Conservation (phyloP, 805 yeast genomes). For the Candida railenensis region DNA sequence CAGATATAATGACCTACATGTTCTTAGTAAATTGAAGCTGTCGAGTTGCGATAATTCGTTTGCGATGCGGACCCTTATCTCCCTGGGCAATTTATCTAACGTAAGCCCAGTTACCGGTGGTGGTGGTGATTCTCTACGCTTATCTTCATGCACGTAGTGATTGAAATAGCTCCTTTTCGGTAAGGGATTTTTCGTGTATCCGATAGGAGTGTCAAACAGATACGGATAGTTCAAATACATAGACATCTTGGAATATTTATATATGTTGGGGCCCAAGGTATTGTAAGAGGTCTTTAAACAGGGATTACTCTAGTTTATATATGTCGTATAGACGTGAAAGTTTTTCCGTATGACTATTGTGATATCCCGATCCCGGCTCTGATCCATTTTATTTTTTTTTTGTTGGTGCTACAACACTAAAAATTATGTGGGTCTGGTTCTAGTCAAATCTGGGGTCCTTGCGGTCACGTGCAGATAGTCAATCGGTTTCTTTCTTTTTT, state of each 20-base stretch:
- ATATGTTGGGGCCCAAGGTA: too few relatives aligned
- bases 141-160: not conserved
- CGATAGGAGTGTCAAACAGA: constrained; percentile 21
- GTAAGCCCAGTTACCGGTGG: not conserved
- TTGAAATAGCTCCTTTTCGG: not conserved
- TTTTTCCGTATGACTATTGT: not conserved
- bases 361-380: constrained; percentile 1
- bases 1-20: constrained; percentile 25
- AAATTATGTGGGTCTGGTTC: too few relatives aligned
- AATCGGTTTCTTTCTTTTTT: too few relatives aligned
- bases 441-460: not conserved
- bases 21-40: constrained; percentile 28
- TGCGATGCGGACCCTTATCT: constrained; percentile 31
- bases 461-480: not conserved
- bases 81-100: constrained; percentile 36
- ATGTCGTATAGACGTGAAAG: too few relatives aligned
- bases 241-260: not conserved
- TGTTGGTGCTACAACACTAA: too few relatives aligned
- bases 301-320: too few relatives aligned
- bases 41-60: constrained; percentile 38
- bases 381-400: not conserved
- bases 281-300: too few relatives aligned
- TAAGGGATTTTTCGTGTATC: constrained; percentile 19
- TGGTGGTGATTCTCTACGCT: not conserved
- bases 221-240: constrained; percentile 1